Evolutionary conservation across 495 filamentous ascomycete species (phyloP).

Genomic region (Articulospora tetracladia): DNA sequence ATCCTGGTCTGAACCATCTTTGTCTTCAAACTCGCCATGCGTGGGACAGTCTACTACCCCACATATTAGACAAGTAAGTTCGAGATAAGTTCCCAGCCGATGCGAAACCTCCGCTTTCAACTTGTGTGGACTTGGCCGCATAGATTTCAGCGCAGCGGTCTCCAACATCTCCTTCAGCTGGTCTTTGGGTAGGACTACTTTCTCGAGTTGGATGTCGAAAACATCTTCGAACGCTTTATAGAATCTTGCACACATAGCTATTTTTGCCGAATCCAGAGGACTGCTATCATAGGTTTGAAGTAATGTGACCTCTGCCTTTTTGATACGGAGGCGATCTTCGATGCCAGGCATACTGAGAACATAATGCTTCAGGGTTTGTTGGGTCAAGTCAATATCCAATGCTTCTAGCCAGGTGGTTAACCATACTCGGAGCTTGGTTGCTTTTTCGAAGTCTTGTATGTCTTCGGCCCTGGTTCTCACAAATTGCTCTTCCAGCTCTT

Average conservation of each 20-base stretch:
- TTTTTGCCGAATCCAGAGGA: neutral
- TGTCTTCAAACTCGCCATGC: slow-evolving; percentile 20
- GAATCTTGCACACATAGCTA: neutral
- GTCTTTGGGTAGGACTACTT: slow-evolving; percentile 13
- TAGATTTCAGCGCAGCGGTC: neutral
- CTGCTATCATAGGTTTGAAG: slow-evolving; percentile 3
- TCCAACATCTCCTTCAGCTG: slow-evolving; percentile 19
- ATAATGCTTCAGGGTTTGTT: slow-evolving; percentile 13
- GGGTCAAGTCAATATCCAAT: slow-evolving; percentile 4
- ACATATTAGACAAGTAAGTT: slow-evolving; percentile 22
- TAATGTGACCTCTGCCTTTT: neutral
- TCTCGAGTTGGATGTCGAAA: slow-evolving; percentile 4
- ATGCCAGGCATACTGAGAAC: slow-evolving; percentile 1
- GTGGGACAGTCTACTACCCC: slow-evolving; percentile 20
- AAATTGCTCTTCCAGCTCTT: slow-evolving; percentile 19
- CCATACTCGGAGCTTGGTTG: slow-evolving; percentile 4
- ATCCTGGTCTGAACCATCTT: slow-evolving; percentile 1
- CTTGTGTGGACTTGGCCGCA: slow-evolving; percentile 2
- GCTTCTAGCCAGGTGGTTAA: slow-evolving; percentile 18
- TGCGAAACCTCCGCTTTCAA: neutral
- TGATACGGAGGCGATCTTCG: neutral
- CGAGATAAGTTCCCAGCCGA: slow-evolving; percentile 17
- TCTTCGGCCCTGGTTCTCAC: neutral
- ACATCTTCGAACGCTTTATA: slow-evolving; percentile 15
- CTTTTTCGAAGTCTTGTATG: slow-evolving; percentile 11